Evolutionary conservation across 2,329 filamentous ascomycete genomes (phyloP).

Genomic region (Raffaelea arxii): DNA sequence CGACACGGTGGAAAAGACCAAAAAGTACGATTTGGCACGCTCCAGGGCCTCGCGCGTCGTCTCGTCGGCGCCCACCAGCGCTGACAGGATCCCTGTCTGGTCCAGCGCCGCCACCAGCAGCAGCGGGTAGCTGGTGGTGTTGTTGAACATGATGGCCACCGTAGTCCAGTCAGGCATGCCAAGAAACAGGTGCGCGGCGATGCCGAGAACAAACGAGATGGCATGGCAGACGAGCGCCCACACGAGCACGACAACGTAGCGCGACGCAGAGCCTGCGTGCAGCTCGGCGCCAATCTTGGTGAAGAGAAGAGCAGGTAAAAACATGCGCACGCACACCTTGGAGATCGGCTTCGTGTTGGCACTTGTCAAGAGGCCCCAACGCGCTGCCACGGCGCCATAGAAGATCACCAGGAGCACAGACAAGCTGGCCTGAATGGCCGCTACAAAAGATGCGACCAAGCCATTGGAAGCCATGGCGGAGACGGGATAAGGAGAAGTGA

Average conservation of each 20-base stretch:
- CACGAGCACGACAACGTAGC: conserved; percentile 27
- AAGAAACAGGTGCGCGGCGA: conserved; percentile 24
- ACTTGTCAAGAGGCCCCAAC: conserved; percentile 26
- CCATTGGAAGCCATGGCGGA: conserved; percentile 14
- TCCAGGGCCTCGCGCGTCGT: conserved; percentile 38
- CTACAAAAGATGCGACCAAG: conserved; percentile 28
- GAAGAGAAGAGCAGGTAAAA: conserved; percentile 35
- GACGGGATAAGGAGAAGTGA: no score
- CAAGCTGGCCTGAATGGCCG: conserved; percentile 35
- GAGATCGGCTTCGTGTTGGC: conserved; percentile 30
- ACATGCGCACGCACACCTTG: conserved; percentile 35
- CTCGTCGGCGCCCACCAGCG: conserved; percentile 32
- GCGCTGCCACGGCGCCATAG: conserved; percentile 31
- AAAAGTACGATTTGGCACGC: conserved; percentile 54
- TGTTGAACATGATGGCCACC: conserved; percentile 37
- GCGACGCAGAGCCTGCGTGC: conserved; percentile 22
- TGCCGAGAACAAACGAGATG: conserved; percentile 29
- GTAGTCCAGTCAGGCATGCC: conserved; percentile 36
- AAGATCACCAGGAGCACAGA: conserved; percentile 36
- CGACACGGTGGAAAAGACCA: conserved; percentile 54
- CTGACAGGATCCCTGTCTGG: conserved; percentile 44
- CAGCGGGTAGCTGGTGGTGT: conserved; percentile 36
- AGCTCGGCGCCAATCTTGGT: conserved; percentile 34
- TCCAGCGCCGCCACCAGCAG: conserved; percentile 32
- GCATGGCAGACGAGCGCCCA: conserved; percentile 32